A percentile compares a stretch with the other conserved stretches of the same genome.
Evolutionary conservation across 768 basidiomycete species (phyloP).

Genomic region (Crepidotus variabilis): DNA sequence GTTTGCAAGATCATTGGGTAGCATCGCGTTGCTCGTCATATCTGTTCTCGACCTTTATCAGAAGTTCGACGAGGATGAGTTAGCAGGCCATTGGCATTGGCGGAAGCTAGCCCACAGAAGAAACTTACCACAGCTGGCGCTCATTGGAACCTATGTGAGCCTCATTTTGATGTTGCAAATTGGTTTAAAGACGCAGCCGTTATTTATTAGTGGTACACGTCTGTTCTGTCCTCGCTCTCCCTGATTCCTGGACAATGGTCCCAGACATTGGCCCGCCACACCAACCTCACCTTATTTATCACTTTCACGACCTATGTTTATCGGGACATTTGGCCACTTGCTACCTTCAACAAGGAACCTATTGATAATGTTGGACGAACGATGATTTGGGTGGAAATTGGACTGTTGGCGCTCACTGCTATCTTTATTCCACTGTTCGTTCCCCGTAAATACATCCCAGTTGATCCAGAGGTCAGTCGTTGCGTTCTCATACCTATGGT

Average conservation of each 20-base stretch:
- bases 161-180: neutral
- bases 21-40: neutral
- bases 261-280: constrained; percentile 20
- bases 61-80: neutral
- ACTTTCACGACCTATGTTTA: constrained; percentile 43
- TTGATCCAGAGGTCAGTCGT: constrained; percentile 40
- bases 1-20: neutral
- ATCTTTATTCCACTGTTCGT: constrained; percentile 47
- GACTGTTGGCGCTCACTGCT: constrained; percentile 37
- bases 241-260: constrained; percentile 28
- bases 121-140: neutral
- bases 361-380: constrained; percentile 39
- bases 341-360: constrained; percentile 42
- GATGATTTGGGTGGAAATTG: constrained; percentile 47
- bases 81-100: neutral
- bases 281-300: constrained; percentile 24
- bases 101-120: neutral
- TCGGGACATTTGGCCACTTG: constrained; percentile 56
- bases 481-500: neutral
- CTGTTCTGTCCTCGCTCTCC: constrained; percentile 35
- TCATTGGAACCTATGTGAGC: constrained; percentile 2
- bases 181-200: neutral
- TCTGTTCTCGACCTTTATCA: neutral
- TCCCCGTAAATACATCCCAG: constrained; percentile 52
- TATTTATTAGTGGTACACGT: constrained; percentile 33